Evolutionary conservation across 306 rosid species (phyloP).

Genomic region (Begonia masoniana): DNA sequence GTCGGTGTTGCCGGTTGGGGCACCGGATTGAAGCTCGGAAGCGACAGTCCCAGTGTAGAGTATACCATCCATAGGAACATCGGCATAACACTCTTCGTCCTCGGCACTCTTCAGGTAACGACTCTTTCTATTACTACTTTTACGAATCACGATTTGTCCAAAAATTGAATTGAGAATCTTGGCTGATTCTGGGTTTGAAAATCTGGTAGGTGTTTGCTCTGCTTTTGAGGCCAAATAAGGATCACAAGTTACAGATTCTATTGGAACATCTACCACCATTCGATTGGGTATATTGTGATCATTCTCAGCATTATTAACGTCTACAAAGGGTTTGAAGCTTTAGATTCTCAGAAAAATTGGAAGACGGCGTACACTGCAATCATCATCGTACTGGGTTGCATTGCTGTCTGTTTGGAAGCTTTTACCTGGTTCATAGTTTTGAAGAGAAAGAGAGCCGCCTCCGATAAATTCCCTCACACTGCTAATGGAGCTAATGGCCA

Average conservation of each 20-base stretch:
- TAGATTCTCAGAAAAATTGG: conserved; percentile 5
- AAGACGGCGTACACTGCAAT: conserved; percentile 4
- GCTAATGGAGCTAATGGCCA: background rate
- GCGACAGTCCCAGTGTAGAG: conserved; percentile 2
- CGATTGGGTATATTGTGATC: conserved; percentile 9
- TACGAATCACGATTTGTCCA: too few relatives aligned
- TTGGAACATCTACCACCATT: conserved; percentile 12
- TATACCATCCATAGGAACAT: conserved; percentile 4
- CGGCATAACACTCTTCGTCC: conserved; percentile 9
- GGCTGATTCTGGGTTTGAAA: background rate
- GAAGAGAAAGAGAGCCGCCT: conserved; percentile 8
- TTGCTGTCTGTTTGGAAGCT: conserved; percentile 4
- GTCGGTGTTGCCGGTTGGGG: conserved; percentile 15
- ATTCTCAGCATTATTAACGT: conserved; percentile 11
- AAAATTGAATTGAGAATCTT: too few relatives aligned
- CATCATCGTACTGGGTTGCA: conserved; percentile 6
- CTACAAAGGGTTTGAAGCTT: conserved; percentile 8
- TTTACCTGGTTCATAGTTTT: conserved; percentile 9
- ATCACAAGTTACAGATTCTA: conserved; percentile 11
- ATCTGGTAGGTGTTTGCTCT: conserved; percentile 2
- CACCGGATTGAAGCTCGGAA: conserved; percentile 10
- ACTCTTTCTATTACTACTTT: too few relatives aligned
- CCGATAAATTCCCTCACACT: conserved; percentile 6
- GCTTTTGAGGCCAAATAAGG: conserved; percentile 15
- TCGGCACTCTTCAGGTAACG: conserved; percentile 10